Evolutionary conservation across 768 basidiomycete species (phyloP), one percentile per base, ranked within the genome.

Genomic region (Butyriboletus loyo): DNA sequence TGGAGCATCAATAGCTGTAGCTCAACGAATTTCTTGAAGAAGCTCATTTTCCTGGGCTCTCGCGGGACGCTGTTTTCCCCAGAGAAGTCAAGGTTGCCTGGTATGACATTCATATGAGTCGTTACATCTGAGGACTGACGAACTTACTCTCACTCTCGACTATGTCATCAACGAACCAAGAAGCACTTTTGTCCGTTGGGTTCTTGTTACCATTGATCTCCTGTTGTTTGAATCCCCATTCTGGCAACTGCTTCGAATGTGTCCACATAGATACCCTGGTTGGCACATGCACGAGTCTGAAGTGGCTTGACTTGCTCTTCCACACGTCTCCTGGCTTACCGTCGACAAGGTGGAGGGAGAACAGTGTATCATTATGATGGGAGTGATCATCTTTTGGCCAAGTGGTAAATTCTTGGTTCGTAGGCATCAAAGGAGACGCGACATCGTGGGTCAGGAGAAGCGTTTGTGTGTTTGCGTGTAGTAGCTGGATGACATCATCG

Each of bases 141-240:
- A 43, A 71, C 87, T 67, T 57, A 92, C 92, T 73, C 50, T 84
- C 86, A 56, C 84, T 86, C 32, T 75, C 71, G 13, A 96, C 69
- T 52, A 99, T 85, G 25, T 89, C 83, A 55, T 98, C 87, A 15
- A 89, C 85, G 68, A 81, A 92, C 97, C 97, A 99, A 15, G 84
- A 84, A 2, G 90, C 88, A 14, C 83, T 83, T 66, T 83, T 86
- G 50, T 97, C 97, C 8, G 76, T 69, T 5, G 87, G 75, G 53
- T 89, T 94, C 76, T 98, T 99, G 73, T 97, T 94, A 0, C 97
- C 97, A 62, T 99, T 99, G 56, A 99, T 83, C 66, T 98, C 97
- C 66, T 98, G 94, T 67, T 98, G 96, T 66, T 89, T 89, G 78
- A 87, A 94, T 4, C 87, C 97, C 97, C 97, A 98, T 3, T 97